Conservation (phyloP, 1,139 yeast genomes). For the Tardiomyces depauwii region DNA sequence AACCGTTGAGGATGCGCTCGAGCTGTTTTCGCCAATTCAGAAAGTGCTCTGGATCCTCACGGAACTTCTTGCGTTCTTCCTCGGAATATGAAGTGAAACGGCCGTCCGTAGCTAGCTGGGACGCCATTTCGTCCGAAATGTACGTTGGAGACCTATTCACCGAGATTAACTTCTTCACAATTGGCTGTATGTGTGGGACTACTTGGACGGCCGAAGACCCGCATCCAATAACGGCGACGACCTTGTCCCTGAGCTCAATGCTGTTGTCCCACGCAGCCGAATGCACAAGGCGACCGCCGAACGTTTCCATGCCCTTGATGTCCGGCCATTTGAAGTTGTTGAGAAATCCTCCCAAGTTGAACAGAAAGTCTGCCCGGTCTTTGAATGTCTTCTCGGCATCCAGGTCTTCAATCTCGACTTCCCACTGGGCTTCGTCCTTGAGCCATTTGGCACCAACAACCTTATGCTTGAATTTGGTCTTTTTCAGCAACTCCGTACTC, state of each 20-base stretch:
- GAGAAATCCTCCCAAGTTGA: conserved; percentile 15
- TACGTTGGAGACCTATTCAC: conserved; percentile 1
- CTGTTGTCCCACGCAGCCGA: conserved; percentile 2
- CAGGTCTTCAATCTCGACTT: conserved; percentile 8
- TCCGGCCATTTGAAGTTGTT: conserved; percentile 14
- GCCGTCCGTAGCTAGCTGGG: neutral
- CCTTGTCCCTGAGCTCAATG: conserved; percentile 1
- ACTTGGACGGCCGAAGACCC: conserved; percentile 3
- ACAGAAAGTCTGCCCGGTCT: conserved; percentile 11
- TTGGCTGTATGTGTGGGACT: neutral
- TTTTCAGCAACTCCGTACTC: conserved; percentile 13
- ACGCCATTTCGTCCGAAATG: neutral
- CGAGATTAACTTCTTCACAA: conserved; percentile 1
- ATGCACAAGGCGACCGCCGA: conserved; percentile 2
- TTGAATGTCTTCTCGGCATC: conserved; percentile 6
- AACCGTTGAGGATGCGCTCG: too few species aligned
- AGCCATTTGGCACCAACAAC: conserved; percentile 11
- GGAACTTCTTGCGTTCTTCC: neutral
- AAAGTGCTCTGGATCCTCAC: neutral
- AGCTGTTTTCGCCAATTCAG: neutral
- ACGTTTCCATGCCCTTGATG: conserved; percentile 2
- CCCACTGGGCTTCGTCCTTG: conserved; percentile 14
- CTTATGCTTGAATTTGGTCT: conserved; percentile 1
- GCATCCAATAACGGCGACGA: conserved; percentile 2
- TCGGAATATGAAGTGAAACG: neutral